Percentiles rank a stretch among this genome's conserved stretches.
phyloP scores from a whole-genome alignment of 441 rosid species.

The Bruguiera hainesii region DNA sequence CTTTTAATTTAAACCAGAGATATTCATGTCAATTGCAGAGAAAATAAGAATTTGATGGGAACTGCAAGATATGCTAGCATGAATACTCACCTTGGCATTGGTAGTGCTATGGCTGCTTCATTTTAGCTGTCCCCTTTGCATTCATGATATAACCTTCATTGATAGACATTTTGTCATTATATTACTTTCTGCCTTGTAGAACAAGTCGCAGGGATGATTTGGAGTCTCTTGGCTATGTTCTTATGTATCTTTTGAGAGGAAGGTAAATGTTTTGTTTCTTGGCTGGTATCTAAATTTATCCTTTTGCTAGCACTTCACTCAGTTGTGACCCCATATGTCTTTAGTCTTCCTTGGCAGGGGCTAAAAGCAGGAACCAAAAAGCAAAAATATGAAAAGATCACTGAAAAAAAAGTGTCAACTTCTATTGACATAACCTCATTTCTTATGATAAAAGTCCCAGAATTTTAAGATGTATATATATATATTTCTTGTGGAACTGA shows the following conservation, averaged over 20 bases:
- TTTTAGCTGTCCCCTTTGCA: neutral
- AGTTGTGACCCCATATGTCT: conserved; percentile 21
- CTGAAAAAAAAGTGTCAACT: conserved; percentile 83
- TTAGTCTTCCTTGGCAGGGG: conserved; percentile 97
- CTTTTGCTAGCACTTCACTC: conserved; percentile 18
- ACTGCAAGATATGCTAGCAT: conserved; percentile 99
- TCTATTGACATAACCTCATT: conserved; percentile 62
- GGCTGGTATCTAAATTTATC: neutral
- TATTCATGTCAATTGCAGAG: conserved; percentile 47
- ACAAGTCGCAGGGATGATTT: conserved; percentile 94
- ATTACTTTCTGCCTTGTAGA: conserved; percentile 33
- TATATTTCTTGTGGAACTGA: conserved; percentile 11
- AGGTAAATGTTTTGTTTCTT: conserved; percentile 40
- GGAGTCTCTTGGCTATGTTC: conserved; percentile 88
- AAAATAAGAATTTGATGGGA: conserved; percentile 92
- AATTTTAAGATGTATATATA: neutral
- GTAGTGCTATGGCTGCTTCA: conserved; percentile 28
- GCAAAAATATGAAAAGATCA: conserved; percentile 86
- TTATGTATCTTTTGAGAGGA: conserved; percentile 88
- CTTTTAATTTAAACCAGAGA: conserved; percentile 4
- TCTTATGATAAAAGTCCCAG: neutral
- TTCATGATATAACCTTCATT: neutral
- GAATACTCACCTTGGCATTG: conserved; percentile 98
- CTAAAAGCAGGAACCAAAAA: conserved; percentile 83
- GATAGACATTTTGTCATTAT: conserved; percentile 4